Base-by-base conservation (phyloP, 2,329 filamentous ascomycete genomes). In the Paraphoma chrysanthemicola region DNA sequence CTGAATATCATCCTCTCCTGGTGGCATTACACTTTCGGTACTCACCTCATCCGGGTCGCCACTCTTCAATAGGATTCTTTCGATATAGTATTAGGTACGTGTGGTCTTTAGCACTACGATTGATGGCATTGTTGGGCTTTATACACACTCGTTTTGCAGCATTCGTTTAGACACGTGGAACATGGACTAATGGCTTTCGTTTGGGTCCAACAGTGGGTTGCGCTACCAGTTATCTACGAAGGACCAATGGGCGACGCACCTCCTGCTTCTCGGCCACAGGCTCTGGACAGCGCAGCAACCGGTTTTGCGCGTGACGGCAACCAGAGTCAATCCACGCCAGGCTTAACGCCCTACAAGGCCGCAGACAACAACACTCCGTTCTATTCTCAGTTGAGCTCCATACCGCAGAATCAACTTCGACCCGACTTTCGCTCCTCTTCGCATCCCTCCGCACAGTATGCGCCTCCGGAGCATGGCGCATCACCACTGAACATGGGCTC, bases 201-300 rank as follows among this genome's bases (percentile, higher is more conserved):
- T 66, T 78, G 75, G 76, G 64, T 78, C 57, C 76, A 78, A 58
- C 76, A 78, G 74, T 79, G 77, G 77, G 63, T 79, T 55, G 70
- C 76, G 56, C 67, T 79, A 68, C 76, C 77, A 46, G 55, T 78
- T 59, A 60, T 77, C 62, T 67, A 72, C 59, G 73, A 78, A 56
- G 69, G 72, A 60, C 71, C 69, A 59, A 79, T 79, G 77, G 77
- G 76, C 52, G 77, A 79, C 63, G 30, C 75, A 67, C 71, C 75
- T 51, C 58, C 66, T 54, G 68, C 68, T 43, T 58, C 69, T 36
- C 66, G 64, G 63, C 59, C 66, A 41, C 73, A 71, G 54, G 54
- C 70, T 52, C 63, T 72, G 64, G 73, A 73, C 56, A 61, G 59
- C 59, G 62, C 68, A 33, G 63, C 68, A 66, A 59, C 69, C 54